Conservation (phyloP, 2,329 filamentous ascomycete species). For the Cladosporium sp. region DNA sequence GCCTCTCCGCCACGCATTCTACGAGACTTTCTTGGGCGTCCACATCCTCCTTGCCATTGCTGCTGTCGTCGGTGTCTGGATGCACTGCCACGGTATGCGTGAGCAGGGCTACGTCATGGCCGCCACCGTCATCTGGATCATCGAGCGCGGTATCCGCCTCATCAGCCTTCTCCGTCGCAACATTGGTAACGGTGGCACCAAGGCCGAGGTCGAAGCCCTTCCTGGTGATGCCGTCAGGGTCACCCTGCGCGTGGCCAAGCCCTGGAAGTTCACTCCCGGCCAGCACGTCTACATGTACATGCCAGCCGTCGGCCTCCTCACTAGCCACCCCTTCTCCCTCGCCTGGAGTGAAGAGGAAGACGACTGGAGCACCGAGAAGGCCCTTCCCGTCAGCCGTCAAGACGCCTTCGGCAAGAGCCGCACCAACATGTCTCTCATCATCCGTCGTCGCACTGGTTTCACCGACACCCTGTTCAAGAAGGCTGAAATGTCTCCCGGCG, state of each 20-base stretch:
- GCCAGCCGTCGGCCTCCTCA: slow-evolving; percentile 63
- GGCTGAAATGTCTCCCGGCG: slow-evolving; percentile 50
- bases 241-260: slow-evolving; percentile 66
- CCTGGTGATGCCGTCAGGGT: slow-evolving; percentile 69
- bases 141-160: slow-evolving; percentile 57
- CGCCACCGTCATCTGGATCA: slow-evolving; percentile 60
- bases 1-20: slow-evolving; percentile 68
- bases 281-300: slow-evolving; percentile 78
- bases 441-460: slow-evolving; percentile 82
- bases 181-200: slow-evolving; percentile 59
- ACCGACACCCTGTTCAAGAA: slow-evolving; percentile 73
- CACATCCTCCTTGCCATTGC: slow-evolving; percentile 61
- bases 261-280: slow-evolving; percentile 69
- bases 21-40: slow-evolving; percentile 68
- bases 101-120: slow-evolving; percentile 57
- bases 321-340: slow-evolving; percentile 73
- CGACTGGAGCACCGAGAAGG: slow-evolving; percentile 36
- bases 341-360: slow-evolving; percentile 66
- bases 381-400: slow-evolving; percentile 42
- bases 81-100: slow-evolving; percentile 52
- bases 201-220: slow-evolving; percentile 65
- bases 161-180: slow-evolving; percentile 59
- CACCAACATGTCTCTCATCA: slow-evolving; percentile 68
- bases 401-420: slow-evolving; percentile 46
- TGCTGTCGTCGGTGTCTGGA: slow-evolving; percentile 59